Conservation (phyloP, 257 asterid species). For the Salvia miltiorrhiza region DNA sequence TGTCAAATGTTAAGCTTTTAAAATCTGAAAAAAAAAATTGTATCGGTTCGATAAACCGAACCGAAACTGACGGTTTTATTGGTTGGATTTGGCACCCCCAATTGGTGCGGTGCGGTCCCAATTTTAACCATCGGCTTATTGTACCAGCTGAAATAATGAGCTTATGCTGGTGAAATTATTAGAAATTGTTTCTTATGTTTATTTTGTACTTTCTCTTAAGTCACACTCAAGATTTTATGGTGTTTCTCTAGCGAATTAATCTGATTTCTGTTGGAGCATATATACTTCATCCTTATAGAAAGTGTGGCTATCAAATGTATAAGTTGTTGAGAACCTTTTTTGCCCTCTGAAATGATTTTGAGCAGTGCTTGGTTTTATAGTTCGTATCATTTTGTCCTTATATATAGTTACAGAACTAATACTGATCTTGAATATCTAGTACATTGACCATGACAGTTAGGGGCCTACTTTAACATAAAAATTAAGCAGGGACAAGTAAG, state of each 20-base stretch:
- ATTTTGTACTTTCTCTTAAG: constrained; percentile 2
- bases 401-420: neutral
- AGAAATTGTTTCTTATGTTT: neutral
- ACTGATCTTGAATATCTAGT: neutral
- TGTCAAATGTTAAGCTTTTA: too few relatives aligned
- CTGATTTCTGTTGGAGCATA: neutral
- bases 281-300: too few relatives aligned
- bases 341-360: neutral
- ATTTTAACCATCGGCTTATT: too few relatives aligned
- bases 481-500: constrained; percentile 28
- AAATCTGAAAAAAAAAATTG: too few relatives aligned
- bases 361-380: neutral
- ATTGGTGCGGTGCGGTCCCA: too few relatives aligned
- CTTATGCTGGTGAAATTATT: constrained; percentile 7
- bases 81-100: too few relatives aligned
- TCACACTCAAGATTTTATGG: constrained; percentile 10
- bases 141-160: constrained; percentile 4
- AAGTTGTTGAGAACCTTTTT: too few relatives aligned
- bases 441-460: neutral
- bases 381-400: neutral
- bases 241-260: neutral
- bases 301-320: too few relatives aligned
- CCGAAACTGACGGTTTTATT: too few relatives aligned
- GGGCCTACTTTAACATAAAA: constrained; percentile 22
- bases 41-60: too few relatives aligned